Evolutionary conservation across 2,329 filamentous ascomycete species (phyloP).

Genomic region (Thielaviopsis populi): DNA sequence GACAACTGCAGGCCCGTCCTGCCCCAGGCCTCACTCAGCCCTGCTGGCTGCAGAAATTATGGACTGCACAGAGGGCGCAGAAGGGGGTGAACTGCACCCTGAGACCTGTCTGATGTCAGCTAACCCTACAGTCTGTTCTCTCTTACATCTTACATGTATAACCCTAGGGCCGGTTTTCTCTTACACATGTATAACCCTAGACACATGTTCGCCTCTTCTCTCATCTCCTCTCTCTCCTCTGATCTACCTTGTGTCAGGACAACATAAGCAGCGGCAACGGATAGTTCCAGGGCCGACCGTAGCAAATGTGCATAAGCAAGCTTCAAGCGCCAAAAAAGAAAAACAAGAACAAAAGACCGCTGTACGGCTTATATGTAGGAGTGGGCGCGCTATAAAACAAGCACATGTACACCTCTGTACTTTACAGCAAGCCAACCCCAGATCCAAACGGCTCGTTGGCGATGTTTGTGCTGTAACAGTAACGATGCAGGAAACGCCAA

Average conservation of each 20-base stretch:
- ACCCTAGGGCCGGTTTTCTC: too few relatives aligned
- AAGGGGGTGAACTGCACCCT: neutral
- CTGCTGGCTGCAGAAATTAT: neutral
- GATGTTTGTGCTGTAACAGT: neutral
- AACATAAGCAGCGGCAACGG: neutral
- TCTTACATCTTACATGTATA: neutral
- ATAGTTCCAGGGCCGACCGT: neutral
- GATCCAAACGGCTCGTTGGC: neutral
- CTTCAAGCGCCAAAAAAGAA: too few relatives aligned
- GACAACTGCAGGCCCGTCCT: neutral
- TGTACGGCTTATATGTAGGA: neutral
- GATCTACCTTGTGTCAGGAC: too few relatives aligned
- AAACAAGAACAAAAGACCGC: neutral
- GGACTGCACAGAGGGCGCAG: too few relatives aligned
- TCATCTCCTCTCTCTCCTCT: too few relatives aligned
- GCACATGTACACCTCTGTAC: too few relatives aligned
- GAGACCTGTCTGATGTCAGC: neutral
- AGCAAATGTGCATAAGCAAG: neutral
- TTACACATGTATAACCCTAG: too few relatives aligned
- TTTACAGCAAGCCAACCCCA: neutral
- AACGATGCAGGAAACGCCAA: neutral
- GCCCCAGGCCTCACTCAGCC: neutral
- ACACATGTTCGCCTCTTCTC: too few relatives aligned
- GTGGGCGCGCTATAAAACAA: too few relatives aligned
- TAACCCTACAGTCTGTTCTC: neutral